Conservation (phyloP, 2,329 filamentous ascomycete genomes). For the Aspergillus pseudoviridinutans region DNA sequence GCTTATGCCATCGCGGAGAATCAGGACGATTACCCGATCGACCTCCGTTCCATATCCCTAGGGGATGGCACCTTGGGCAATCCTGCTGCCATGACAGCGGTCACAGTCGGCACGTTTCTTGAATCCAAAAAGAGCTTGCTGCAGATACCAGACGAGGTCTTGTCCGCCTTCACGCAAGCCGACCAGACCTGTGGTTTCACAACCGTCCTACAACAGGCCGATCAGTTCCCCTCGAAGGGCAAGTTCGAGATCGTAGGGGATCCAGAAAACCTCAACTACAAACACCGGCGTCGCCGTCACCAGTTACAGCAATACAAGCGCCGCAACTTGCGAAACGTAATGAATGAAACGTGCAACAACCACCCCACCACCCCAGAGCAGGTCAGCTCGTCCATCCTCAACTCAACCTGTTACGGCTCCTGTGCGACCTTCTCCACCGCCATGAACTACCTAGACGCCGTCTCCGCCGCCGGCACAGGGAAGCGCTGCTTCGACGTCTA, state of each 20-base stretch:
- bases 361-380: conserved; percentile 21
- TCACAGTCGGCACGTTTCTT: conserved; percentile 26
- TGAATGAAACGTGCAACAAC: conserved; percentile 20
- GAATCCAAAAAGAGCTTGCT: conserved; percentile 21
- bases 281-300: neutral
- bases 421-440: conserved; percentile 36
- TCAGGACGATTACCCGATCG: conserved; percentile 22
- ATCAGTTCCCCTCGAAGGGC: conserved; percentile 27
- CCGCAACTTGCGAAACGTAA: conserved; percentile 10
- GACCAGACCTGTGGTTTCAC: conserved; percentile 32
- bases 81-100: conserved; percentile 31
- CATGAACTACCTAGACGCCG: conserved; percentile 25
- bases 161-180: conserved; percentile 26
- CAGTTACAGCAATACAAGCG: conserved; percentile 4
- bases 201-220: conserved; percentile 22
- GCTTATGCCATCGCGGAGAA: conserved; percentile 28
- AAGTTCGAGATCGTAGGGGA: conserved; percentile 29
- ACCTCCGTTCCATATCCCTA: conserved; percentile 33
- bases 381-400: conserved; percentile 28
- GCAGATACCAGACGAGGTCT: conserved; percentile 23
- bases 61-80: conserved; percentile 37
- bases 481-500: conserved; percentile 31
- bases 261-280: conserved; percentile 29
- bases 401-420: conserved; percentile 32
- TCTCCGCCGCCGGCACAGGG: conserved; percentile 7